Conservation (phyloP, 2,329 filamentous ascomycete species). For the Colletotrichum sp. region DNA sequence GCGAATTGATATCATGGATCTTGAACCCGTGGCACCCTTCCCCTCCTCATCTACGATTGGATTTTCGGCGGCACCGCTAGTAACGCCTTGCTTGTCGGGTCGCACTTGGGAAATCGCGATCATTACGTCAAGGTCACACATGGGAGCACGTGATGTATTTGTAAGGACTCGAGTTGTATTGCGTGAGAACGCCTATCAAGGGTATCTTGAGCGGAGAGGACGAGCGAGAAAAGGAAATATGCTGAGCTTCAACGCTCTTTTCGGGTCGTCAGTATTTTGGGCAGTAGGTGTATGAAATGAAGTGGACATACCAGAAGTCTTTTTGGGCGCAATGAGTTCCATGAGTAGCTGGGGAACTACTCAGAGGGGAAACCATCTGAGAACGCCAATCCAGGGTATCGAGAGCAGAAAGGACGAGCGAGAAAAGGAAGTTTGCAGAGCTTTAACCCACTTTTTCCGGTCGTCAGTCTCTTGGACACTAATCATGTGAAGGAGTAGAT, state of each 20-base stretch:
- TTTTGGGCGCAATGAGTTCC: too few species aligned
- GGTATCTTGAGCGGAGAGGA: neutral
- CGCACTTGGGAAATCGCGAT: neutral
- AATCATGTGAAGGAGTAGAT: neutral
- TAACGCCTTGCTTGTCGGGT: neutral
- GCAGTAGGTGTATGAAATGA: rapidly evolving
- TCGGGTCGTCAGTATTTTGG: neutral
- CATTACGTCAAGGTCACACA: constrained; percentile 5
- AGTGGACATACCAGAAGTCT: neutral
- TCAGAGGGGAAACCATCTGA: neutral
- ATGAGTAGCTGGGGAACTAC: too few species aligned
- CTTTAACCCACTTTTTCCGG: neutral
- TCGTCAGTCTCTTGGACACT: neutral
- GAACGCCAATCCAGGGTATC: neutral
- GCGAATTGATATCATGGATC: constrained; percentile 5
- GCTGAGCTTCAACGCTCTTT: neutral
- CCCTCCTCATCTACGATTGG: neutral
- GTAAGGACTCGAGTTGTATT: neutral
- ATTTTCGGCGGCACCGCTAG: neutral
- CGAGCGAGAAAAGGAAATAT: neutral
- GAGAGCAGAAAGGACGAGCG: neutral
- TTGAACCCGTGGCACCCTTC: neutral
- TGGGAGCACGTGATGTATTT: neutral
- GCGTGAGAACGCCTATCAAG: neutral
- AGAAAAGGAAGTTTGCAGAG: neutral